Percentiles rank a stretch among this genome's conserved stretches.
Conservation (phyloP, 2,329 filamentous ascomycete species). For the Chrysoporthe puriensis region DNA sequence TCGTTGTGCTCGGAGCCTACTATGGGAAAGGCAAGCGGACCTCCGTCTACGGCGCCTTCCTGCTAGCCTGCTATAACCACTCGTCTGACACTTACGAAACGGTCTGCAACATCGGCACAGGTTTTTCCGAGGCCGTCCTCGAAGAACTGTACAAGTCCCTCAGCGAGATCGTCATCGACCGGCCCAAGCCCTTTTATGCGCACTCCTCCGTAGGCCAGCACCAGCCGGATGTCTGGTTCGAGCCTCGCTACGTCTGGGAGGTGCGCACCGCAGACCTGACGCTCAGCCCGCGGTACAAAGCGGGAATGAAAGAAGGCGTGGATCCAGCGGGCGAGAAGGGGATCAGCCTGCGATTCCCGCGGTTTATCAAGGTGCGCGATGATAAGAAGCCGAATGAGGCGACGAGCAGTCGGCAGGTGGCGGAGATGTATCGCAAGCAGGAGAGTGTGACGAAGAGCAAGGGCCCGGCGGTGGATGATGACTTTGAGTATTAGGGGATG, state of each 20-base stretch:
- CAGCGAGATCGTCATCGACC: conserved; percentile 78
- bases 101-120: conserved; percentile 97
- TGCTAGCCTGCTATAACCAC: conserved; percentile 91
- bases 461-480: conserved; percentile 86
- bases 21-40: conserved; percentile 94
- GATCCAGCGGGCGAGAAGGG: conserved; percentile 73
- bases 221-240: conserved; percentile 98
- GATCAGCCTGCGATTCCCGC: conserved; percentile 86
- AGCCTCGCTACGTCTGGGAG: conserved; percentile 94
- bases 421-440: conserved; percentile 96
- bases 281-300: conserved; percentile 88
- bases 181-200: conserved; percentile 90
- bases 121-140: conserved; percentile 93
- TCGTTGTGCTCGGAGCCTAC: conserved; percentile 95
- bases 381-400: conserved; percentile 96
- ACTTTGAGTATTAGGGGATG: conserved; percentile 85
- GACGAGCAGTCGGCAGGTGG: conserved; percentile 81
- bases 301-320: conserved; percentile 81
- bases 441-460: conserved; percentile 88
- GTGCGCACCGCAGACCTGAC: conserved; percentile 96
- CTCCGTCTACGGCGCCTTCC: conserved; percentile 92
- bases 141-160: conserved; percentile 81
- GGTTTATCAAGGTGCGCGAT: conserved; percentile 89
- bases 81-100: conserved; percentile 84
- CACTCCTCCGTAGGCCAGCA: conserved; percentile 85